Conservation (phyloP, 441 rosid genomes). For the Erodium moschatum region DNA sequence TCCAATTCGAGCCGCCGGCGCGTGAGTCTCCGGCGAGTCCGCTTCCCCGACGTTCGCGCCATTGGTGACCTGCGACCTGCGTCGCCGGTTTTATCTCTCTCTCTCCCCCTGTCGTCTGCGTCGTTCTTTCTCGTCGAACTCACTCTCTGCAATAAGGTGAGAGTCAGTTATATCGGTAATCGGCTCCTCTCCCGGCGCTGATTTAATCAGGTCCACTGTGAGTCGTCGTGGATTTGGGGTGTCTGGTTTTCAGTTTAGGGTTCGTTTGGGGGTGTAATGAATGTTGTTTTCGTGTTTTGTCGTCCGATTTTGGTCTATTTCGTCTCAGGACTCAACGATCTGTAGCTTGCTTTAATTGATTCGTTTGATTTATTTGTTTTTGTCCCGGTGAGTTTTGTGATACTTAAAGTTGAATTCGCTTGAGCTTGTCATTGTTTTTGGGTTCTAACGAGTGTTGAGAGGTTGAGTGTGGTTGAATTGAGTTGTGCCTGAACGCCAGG, state of each 20-base stretch:
- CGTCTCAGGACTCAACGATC: conserved; percentile 40
- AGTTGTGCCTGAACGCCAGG: conserved; percentile 10
- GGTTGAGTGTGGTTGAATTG: conserved; percentile 19
- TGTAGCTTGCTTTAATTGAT: conserved; percentile 31
- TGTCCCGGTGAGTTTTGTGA: conserved; percentile 15
- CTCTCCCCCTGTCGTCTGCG: conserved; percentile 8
- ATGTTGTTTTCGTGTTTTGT: conserved; percentile 29
- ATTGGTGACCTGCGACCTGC: conserved; percentile 38
- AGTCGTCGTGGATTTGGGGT: conserved; percentile 18
- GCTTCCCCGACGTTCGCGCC: conserved; percentile 30
- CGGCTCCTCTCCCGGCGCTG: conserved; percentile 19
- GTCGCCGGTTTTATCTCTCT: conserved; percentile 15
- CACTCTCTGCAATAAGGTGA: conserved; percentile 19
- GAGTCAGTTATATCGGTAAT: conserved; percentile 24
- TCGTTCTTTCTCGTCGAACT: neutral
- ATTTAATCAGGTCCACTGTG: conserved; percentile 15
- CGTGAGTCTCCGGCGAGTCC: conserved; percentile 39
- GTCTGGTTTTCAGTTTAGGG: conserved; percentile 28
- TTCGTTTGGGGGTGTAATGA: conserved; percentile 26
- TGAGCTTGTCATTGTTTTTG: conserved; percentile 8
- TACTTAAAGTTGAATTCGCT: conserved; percentile 22
- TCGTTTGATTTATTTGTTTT: conserved; percentile 16
- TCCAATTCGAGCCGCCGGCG: conserved; percentile 28
- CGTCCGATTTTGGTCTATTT: conserved; percentile 28
- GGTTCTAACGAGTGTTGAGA: conserved; percentile 12